Conservation (phyloP, 306 rosid species). For the Rosa multiflora region DNA sequence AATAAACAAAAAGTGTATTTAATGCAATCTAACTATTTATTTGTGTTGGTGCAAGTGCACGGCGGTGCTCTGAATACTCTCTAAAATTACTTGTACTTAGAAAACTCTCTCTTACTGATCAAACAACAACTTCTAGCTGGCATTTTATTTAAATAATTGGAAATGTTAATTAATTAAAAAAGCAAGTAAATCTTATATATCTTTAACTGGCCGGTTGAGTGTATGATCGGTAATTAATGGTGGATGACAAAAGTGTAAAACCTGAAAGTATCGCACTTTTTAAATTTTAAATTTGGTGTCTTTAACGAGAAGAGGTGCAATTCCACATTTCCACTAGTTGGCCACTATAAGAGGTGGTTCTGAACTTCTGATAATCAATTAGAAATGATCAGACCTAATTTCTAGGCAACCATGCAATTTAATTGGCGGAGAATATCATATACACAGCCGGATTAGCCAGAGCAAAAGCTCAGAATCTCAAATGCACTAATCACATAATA, state of each 20-base stretch:
- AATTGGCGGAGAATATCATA: not conserved
- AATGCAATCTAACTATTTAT: too few species aligned
- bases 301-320: not conserved
- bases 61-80: too few species aligned
- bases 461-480: not conserved
- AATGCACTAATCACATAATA: slow-evolving; percentile 7
- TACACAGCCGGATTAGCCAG: not conserved
- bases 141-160: too few species aligned
- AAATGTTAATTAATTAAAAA: too few species aligned
- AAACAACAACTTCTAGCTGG: too few species aligned
- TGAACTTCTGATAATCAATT: not conserved
- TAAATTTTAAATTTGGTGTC: not conserved
- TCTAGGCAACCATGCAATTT: not conserved
- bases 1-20: too few species aligned
- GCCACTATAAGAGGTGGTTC: not conserved
- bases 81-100: too few species aligned
- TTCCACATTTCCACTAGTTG: not conserved
- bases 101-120: too few species aligned
- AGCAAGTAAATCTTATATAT: too few species aligned
- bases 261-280: not conserved
- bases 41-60: too few species aligned
- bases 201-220: not conserved
- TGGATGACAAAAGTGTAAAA: not conserved
- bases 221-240: not conserved
- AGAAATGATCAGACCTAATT: not conserved